phyloP scores from a whole-genome alignment of 306 rosid species.

The Rosa chinensis region DNA sequence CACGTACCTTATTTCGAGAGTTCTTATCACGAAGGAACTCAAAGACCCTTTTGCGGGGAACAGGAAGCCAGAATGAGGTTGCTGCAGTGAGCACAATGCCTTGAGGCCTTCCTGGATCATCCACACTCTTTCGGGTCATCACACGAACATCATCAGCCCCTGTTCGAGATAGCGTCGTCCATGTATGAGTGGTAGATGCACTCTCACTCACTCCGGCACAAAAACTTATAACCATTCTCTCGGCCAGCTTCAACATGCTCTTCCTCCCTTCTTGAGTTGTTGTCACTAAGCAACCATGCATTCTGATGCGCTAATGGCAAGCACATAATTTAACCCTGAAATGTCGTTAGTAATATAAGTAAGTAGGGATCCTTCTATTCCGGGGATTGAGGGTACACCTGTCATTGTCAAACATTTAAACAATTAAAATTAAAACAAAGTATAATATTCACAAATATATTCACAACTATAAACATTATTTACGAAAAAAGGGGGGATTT shows the following conservation, averaged over 20 bases:
- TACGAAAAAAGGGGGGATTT: no score
- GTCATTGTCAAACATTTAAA: no score
- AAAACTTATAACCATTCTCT: slow-evolving; percentile 94
- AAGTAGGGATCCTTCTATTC: no score
- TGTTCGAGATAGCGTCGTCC: slow-evolving; percentile 83
- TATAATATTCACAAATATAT: no score
- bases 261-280: slow-evolving; percentile 94
- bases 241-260: slow-evolving; percentile 93
- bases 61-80: slow-evolving; percentile 95
- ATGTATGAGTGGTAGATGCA: slow-evolving; percentile 81
- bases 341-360: no score
- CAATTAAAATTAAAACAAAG: no score
- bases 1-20: slow-evolving; percentile 77
- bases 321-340: no score
- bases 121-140: slow-evolving; percentile 85
- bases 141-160: slow-evolving; percentile 92
- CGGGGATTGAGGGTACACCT: no score
- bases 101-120: slow-evolving; percentile 91
- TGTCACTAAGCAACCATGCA: slow-evolving; percentile 61
- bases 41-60: slow-evolving; percentile 72
- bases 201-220: slow-evolving; percentile 76
- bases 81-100: slow-evolving; percentile 98
- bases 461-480: no score
- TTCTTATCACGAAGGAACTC: slow-evolving; percentile 88
- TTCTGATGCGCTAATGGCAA: no score